Base-by-base conservation (phyloP, 441 rosid species). In the Cnidoscolus chayamansa region DNA sequence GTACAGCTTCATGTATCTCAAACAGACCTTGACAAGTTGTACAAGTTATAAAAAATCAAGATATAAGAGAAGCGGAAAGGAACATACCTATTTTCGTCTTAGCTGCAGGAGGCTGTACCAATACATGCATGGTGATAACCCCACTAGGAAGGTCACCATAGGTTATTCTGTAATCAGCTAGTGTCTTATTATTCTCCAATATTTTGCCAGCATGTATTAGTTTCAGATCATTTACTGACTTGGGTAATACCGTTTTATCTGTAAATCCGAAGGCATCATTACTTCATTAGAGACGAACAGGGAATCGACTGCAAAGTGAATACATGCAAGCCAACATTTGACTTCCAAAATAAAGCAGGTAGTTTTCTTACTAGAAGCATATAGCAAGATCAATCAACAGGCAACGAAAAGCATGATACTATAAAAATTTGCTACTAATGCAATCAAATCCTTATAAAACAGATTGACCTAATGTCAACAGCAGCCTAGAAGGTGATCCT, bases 161-260 rank as follows among this genome's bases (percentile, higher is more conserved):
- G 11, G 78, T 74, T 67, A 78, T 72, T 58, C 66, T 79, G 71
- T 81, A 82, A 73, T 85, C 86, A 13, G 82, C 84, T 16, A 85
- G 83, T 10, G 87, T 79, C 76, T 76, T 74, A 79, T 56, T 73
- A 72, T 84, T 86, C 77, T 84, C 84, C 82, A 86, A 77, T 65
- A 86, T 63, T 77, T 79, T 82, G 56, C 86, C 89, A 64, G 83
- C 86, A 67, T 81, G 84, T 73, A 86, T 86, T 40, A 86, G 78
- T 74, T 86, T 86, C 72, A 84, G 67, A 65, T 86, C 87, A 63
- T 77, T 82, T 58, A 76, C 55, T 16, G 82, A 80, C 71, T 82
- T 84, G 20, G 87, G 87, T n/a, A 62, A 47, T 35, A 79, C 72
- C 54, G 81, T 76, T 69, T 78, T 82, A 20, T 40, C 84, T 78